Evolutionary conservation across 371 early-diverging fungal species (phyloP), one percentile per base, ranked within the genome.

Genomic region (Actinomortierella ambigua): DNA sequence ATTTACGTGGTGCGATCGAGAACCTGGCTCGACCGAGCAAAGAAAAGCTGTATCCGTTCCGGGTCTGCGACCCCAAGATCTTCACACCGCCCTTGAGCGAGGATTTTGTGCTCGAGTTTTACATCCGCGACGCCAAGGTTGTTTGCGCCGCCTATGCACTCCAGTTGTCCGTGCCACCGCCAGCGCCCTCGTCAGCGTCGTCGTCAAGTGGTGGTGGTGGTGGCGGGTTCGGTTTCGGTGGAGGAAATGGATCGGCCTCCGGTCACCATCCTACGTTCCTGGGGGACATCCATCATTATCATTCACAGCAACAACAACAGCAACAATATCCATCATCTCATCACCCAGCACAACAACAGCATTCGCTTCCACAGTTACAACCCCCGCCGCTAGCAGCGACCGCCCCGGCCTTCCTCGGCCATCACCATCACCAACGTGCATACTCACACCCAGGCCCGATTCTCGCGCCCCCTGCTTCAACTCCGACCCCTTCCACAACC

Each of bases 41-140:
- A 23, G 75, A 73, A 9, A 73, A 67, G 43, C 22, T 73, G 41
- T 73, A 67, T 14, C 75, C 75, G 2, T 73, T 66, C 34, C 63
- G 67, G 13, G 75, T 73, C 17, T 73, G 75, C 27, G 75, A 73
- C 42, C 64, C 75, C n/a, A 73, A 73, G 75, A 73, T 73, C 20
- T 73, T 73, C 41, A 66, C 67, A 24, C 75, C 75, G 13, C 57
- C 67, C 3, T 55, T 73, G 60, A 73, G 49, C 22, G 75, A 73
- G 40, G 75, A 73, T 42, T 73, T 73, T 48, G 75, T 73, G 18
- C 59, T 73, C 46, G 75, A 73, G 40, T 73, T 73, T 29, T 73
- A 59, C 28, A 62, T 73, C 50, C 60, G 63, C 13, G 75, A 73
- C 23, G 63, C 63, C 9, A 63, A 63, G 27, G 22, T 73, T 29